Evolutionary conservation across 2,329 filamentous ascomycete species (phyloP), one percentile per base, ranked within the genome.

Genomic region (Stagonosporopsis rhizophila): DNA sequence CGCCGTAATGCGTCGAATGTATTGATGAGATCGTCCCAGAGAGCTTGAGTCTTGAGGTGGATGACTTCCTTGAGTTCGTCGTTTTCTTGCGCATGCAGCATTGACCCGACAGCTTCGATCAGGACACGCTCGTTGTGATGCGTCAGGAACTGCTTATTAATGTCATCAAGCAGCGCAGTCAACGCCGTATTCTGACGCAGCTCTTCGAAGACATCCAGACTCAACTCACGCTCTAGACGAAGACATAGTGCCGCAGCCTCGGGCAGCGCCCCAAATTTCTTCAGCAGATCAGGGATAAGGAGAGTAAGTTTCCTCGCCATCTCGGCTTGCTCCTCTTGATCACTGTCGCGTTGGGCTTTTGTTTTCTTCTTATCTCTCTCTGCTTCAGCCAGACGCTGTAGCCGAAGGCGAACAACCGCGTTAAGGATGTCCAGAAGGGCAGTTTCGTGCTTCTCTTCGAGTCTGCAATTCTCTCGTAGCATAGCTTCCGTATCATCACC

Each of bases 131-230:
- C 89, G 68, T 96, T 91, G 39, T 91, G 90, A 71, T 99, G 95
- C n/a, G 92, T 87, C 67, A 90, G 87, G 78, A 99, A 98, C 68
- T 99, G 95, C 55, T 91, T 92, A 74, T 91, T 92, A 66, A 98
- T 92, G 68, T 97, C 93, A 65, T 96, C 92, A 1, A 99, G 81
- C 27, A 98, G 80, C 20, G 89, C 87, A 6, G 88, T 86, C 70
- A 96, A 96, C 1, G 89, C 88, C 0, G 91, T 87, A 63, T 96
- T 92, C 72, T 96, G 92, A 47, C 93, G 89, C 34, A 98, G 81
- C 69, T 96, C 91, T 71, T 93, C 89, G 71, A 98, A 96, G 20
- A 93, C 85, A 37, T 94, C 90, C 1, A 97, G 83, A 64, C 96
- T 91, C 20, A 99, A 86, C 35, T 91, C 86, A 70, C 94, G 91